Conservation (phyloP, 805 yeast genomes). For the Ogataea allantospora region DNA sequence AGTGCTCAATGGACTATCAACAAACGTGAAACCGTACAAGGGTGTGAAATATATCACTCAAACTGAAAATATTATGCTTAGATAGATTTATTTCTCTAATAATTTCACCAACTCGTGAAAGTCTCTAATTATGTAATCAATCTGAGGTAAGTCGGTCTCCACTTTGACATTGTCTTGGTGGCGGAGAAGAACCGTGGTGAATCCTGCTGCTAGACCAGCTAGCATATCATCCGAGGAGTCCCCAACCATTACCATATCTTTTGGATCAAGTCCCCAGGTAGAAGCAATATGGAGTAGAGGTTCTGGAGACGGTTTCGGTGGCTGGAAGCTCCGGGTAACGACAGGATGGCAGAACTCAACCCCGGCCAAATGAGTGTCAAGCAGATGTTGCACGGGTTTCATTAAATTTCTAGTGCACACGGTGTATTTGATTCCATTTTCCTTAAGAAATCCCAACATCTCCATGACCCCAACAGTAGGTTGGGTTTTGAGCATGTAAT, state of each 20-base stretch:
- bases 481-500: conserved; percentile 59
- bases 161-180: conserved; percentile 51
- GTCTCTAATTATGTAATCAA: conserved; percentile 37
- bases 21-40: conserved; percentile 73
- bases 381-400: conserved; percentile 53
- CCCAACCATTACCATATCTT: conserved; percentile 64
- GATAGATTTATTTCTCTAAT: conserved; percentile 17
- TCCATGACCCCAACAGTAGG: conserved; percentile 47
- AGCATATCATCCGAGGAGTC: conserved; percentile 70
- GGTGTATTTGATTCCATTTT: conserved; percentile 41
- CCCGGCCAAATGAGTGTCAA: conserved; percentile 40
- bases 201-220: conserved; percentile 65
- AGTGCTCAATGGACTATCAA: conserved; percentile 54
- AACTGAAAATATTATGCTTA: conserved; percentile 57
- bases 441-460: conserved; percentile 36
- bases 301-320: conserved; percentile 67
- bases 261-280: conserved; percentile 45
- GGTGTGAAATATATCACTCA: conserved; percentile 82
- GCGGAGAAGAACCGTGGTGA: conserved; percentile 51
- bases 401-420: conserved; percentile 63
- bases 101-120: conserved; percentile 36
- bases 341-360: conserved; percentile 45
- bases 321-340: conserved; percentile 61
- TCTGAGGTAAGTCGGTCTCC: conserved; percentile 35
- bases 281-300: conserved; percentile 58